Conservation (phyloP, 2,329 filamentous ascomycete genomes). For the Phoma herbarum region DNA sequence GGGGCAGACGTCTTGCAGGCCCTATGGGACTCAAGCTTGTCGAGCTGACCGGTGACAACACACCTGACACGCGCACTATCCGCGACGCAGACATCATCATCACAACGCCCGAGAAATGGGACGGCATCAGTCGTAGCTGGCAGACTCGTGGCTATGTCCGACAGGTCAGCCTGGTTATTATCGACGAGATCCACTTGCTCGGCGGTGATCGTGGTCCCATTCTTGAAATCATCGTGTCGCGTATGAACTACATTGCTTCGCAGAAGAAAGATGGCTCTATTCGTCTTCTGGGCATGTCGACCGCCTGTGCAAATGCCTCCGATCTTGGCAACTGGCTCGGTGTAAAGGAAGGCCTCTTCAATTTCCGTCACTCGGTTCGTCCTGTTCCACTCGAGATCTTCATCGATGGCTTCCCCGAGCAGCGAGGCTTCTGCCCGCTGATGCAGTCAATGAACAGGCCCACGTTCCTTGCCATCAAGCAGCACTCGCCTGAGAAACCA, state of each 20-base stretch:
- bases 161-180: slow-evolving; percentile 94
- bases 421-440: slow-evolving; percentile 91
- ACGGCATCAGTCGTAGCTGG: slow-evolving; percentile 98
- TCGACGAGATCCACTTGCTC: slow-evolving; percentile 97
- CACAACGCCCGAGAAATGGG: slow-evolving; percentile 99
- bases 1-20: slow-evolving; percentile 80
- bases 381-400: slow-evolving; percentile 95
- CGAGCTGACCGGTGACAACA: slow-evolving; percentile 97
- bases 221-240: slow-evolving; percentile 90
- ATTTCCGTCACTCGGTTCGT: slow-evolving; percentile 95
- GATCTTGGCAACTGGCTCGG: slow-evolving; percentile 97
- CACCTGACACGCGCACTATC: slow-evolving; percentile 94
- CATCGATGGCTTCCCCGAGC: slow-evolving; percentile 96
- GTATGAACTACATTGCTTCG: slow-evolving; percentile 98
- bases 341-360: slow-evolving; percentile 93
- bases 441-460: slow-evolving; percentile 99
- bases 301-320: slow-evolving; percentile 92
- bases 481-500: slow-evolving; percentile 93
- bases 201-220: slow-evolving; percentile 96
- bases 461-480: slow-evolving; percentile 95
- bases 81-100: slow-evolving; percentile 97
- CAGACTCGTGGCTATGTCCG: slow-evolving; percentile 96
- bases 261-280: slow-evolving; percentile 87
- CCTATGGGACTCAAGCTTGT: slow-evolving; percentile 91
- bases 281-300: slow-evolving; percentile 96